Conservation (phyloP, 257 asterid species). For the Ligustrum vulgare region DNA sequence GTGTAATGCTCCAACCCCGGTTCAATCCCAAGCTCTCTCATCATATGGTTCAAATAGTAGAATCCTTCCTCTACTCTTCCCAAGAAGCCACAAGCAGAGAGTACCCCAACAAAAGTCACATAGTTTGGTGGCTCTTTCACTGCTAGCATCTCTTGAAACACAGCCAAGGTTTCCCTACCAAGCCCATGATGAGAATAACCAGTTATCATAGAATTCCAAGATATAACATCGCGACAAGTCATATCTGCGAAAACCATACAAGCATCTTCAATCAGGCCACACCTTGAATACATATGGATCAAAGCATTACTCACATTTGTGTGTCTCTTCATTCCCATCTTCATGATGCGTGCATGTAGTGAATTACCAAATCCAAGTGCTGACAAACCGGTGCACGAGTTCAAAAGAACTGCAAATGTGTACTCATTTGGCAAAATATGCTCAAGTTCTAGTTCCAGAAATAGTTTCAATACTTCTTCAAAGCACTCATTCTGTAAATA, state of each 20-base stretch:
- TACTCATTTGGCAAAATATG: conserved; percentile 64
- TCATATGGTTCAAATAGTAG: conserved; percentile 56
- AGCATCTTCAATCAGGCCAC: conserved; percentile 67
- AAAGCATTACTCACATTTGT: conserved; percentile 61
- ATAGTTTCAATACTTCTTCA: conserved; percentile 72
- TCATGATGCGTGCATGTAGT: conserved; percentile 58
- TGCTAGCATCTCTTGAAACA: conserved; percentile 62
- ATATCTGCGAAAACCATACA: conserved; percentile 40
- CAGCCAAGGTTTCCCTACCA: conserved; percentile 60
- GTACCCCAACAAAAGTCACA: conserved; percentile 75
- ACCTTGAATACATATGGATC: conserved; percentile 70
- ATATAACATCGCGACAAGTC: conserved; percentile 47
- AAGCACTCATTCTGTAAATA: conserved; percentile 71
- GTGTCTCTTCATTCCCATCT: conserved; percentile 55
- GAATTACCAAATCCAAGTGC: conserved; percentile 70
- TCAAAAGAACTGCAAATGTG: conserved; percentile 69
- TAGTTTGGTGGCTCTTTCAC: conserved; percentile 57
- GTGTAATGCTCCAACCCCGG: conserved; percentile 92
- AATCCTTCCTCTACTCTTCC: conserved; percentile 72
- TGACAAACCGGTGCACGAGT: conserved; percentile 71
- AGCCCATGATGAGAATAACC: conserved; percentile 78
- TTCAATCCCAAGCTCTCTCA: conserved; percentile 55
- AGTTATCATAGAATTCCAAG: conserved; percentile 81
- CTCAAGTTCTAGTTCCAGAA: conserved; percentile 51
- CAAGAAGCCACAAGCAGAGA: conserved; percentile 72